Evolutionary conservation across 1,139 yeast species (phyloP).

Genomic region (Candida buenavistaensis): DNA sequence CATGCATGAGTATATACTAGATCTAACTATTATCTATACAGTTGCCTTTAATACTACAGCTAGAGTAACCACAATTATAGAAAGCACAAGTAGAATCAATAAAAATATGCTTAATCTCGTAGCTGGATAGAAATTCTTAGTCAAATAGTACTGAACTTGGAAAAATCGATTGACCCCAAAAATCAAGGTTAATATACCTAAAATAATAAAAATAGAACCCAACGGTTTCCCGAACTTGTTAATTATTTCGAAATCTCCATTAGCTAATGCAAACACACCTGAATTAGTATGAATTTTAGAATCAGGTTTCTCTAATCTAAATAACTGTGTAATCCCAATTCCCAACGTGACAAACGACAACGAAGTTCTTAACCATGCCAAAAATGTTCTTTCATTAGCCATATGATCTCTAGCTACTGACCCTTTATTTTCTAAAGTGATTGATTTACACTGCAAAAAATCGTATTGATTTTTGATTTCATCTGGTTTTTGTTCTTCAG

Average conservation of each 20-base stretch:
- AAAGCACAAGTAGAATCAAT: constrained; percentile 21
- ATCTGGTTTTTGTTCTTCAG: not conserved
- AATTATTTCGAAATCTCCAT: constrained; percentile 12
- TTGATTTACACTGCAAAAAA: constrained; percentile 20
- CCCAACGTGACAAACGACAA: constrained; percentile 44
- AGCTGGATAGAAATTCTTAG: constrained; percentile 31
- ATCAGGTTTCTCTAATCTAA: constrained; percentile 29
- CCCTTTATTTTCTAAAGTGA: constrained; percentile 45
- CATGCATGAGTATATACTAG: not conserved
- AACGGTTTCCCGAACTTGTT: constrained; percentile 34
- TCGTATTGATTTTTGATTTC: constrained; percentile 5
- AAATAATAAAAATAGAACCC: constrained; percentile 33
- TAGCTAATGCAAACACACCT: constrained; percentile 12
- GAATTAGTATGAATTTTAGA: constrained; percentile 17
- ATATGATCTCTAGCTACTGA: constrained; percentile 54
- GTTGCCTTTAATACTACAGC: constrained; percentile 20
- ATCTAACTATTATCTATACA: not conserved
- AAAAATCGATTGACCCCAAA: constrained; percentile 37
- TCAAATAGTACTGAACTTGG: constrained; percentile 31
- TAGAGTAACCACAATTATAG: constrained; percentile 25
- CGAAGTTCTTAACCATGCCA: constrained; percentile 74
- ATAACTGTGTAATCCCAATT: constrained; percentile 43
- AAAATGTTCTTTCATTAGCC: constrained; percentile 76
- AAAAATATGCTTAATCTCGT: constrained; percentile 25
- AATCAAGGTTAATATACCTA: constrained; percentile 37